Conservation (phyloP, 1,284 basidiomycete genomes). For the Fistulina hepatica region DNA sequence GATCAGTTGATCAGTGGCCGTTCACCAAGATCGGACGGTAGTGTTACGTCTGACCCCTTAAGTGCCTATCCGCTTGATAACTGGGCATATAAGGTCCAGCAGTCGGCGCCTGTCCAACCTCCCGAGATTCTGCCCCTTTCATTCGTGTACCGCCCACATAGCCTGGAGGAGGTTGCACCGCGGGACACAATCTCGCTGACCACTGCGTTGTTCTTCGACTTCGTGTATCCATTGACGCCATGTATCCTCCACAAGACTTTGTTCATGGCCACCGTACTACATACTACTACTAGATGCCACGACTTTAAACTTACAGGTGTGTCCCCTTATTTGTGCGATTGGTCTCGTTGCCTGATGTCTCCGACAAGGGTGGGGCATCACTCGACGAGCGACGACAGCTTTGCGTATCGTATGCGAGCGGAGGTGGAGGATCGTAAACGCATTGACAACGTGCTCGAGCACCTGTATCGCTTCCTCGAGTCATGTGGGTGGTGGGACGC, state of each 20-base stretch:
- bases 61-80: slow-evolving; percentile 56
- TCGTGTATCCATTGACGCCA: slow-evolving; percentile 77
- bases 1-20: too few relatives aligned
- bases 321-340: too few relatives aligned
- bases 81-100: slow-evolving; percentile 62
- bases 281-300: too few relatives aligned
- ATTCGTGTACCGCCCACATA: slow-evolving; percentile 55
- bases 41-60: too few relatives aligned
- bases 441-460: slow-evolving; percentile 69
- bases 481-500: slow-evolving; percentile 80
- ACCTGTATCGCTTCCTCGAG: slow-evolving; percentile 79
- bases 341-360: too few relatives aligned
- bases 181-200: slow-evolving; percentile 69
- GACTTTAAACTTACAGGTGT: too few relatives aligned
- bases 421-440: slow-evolving; percentile 67
- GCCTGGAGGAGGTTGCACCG: slow-evolving; percentile 66
- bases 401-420: slow-evolving; percentile 60
- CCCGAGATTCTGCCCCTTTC: slow-evolving; percentile 60
- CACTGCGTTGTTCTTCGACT: slow-evolving; percentile 79
- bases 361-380: slow-evolving; percentile 12
- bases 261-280: too few relatives aligned
- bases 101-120: slow-evolving; percentile 35
- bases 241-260: slow-evolving; percentile 75
- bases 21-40: too few relatives aligned
- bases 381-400: slow-evolving; percentile 50